Evolutionary conservation across 768 basidiomycete genomes (phyloP).

Genomic region (Boletus eberwhitei): DNA sequence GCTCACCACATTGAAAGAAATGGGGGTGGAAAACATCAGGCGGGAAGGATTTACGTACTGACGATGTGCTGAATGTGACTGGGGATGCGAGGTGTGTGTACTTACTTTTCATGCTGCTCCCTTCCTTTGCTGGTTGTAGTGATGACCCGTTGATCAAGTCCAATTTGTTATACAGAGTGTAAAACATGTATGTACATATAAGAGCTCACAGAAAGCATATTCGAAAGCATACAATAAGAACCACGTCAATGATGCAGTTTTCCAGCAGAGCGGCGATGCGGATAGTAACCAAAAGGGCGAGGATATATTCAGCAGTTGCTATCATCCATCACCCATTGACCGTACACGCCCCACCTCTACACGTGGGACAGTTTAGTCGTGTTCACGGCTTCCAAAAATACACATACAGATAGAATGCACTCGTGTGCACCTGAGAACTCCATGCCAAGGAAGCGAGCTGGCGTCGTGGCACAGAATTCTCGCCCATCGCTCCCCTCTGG

Average conservation of each 20-base stretch:
- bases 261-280: not conserved
- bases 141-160: not conserved
- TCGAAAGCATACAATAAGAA: not conserved
- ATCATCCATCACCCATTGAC: constrained; percentile 28
- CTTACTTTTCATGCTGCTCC: not conserved
- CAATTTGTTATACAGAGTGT: not conserved
- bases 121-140: not conserved
- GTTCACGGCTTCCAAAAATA: not conserved
- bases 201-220: not conserved
- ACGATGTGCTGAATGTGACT: not conserved
- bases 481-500: constrained; percentile 28
- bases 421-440: constrained; percentile 22
- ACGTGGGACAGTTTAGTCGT: not conserved
- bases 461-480: constrained; percentile 35
- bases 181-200: not conserved
- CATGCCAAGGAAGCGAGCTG: constrained; percentile 21
- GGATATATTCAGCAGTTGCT: constrained; percentile 11
- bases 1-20: constrained; percentile 30
- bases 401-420: constrained; percentile 2
- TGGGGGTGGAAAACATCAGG: constrained; percentile 37
- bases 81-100: not conserved
- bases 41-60: constrained; percentile 46
- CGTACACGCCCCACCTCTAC: constrained; percentile 21
- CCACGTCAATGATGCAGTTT: not conserved
- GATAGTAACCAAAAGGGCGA: not conserved